Evolutionary conservation across 179 eudicot species (phyloP).

Genomic region (Amaranthus tricolor): DNA sequence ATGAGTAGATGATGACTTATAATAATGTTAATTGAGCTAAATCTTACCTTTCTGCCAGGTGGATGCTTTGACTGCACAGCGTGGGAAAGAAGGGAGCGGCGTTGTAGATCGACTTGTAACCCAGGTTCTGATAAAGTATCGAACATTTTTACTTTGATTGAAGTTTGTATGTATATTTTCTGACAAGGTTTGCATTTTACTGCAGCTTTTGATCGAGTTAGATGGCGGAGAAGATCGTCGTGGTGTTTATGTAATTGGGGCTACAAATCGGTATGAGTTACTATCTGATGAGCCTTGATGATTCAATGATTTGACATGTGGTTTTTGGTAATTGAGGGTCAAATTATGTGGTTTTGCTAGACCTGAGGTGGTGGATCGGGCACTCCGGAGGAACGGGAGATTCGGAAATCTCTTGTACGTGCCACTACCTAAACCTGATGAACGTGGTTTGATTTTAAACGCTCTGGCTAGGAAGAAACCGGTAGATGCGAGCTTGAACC

Average conservation of each 20-base stretch:
- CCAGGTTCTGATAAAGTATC: conserved; percentile 42
- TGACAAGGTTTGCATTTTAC: conserved; percentile 10
- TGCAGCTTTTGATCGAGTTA: conserved; percentile 72
- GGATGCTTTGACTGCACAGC: conserved; percentile 76
- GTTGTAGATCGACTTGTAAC: conserved; percentile 72
- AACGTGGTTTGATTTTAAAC: conserved; percentile 69
- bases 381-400: conserved; percentile 70
- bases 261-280: conserved; percentile 67
- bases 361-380: conserved; percentile 77
- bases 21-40: not conserved
- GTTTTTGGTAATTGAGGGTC: not conserved
- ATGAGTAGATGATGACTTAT: not conserved
- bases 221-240: conserved; percentile 70
- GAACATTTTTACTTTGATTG: not conserved
- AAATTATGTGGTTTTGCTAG: conserved; percentile 31
- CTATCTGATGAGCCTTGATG: not conserved
- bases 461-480: conserved; percentile 60
- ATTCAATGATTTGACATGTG: not conserved
- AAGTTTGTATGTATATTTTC: not conserved
- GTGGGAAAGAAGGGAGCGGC: conserved; percentile 82
- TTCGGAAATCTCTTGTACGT: conserved; percentile 66
- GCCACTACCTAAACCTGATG: conserved; percentile 61
- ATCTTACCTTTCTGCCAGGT: conserved; percentile 41
- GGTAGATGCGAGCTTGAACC: conserved; percentile 60
- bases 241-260: conserved; percentile 87